Evolutionary conservation across 345 rosid genomes (phyloP), one percentile per base, ranked within the genome.

Genomic region (Camelina laxa): DNA sequence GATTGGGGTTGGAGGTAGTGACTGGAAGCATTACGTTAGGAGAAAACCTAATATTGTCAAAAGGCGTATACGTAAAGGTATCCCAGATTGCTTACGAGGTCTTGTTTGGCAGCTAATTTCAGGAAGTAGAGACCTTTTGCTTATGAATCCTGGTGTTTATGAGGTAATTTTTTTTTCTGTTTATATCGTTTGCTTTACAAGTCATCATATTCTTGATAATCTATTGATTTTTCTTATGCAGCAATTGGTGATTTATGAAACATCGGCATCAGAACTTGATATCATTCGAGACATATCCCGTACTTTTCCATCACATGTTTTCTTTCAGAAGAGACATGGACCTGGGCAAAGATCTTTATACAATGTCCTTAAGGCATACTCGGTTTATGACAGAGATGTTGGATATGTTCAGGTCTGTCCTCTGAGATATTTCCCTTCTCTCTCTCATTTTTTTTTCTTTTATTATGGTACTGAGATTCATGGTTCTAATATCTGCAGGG

Each of bases 261-360:
- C 97, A 44, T 95, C 99, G 5, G 88, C 97, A 75, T 92, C 99
- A 12, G 99, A 92, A 72, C 80, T 90, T 80, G 99, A 95, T 83
- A 92, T 90, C 80, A 95, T 95, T 69, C 82, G 97, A 49, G 99
- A 95, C 82, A 92, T 95, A 72, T 92, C 99, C 20, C 97, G 99
- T 55, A 92, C 99, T 27, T 95, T 90, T 50, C 97, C 97, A 63
- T 89, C 97, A 8, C 99, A 95, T 82, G 94, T 95, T 76, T 95
- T 95, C 89, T 95, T 92, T 80, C 97, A 86, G 82, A 97, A 92
- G 88, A 89, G 97, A 83, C 99, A 95, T 67, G 99, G 99, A 65
- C 99, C 99, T 60, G 97, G 97, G 67, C 99, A 92, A 76, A 87
- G 97, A 88, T 95, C 99, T 13, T 87, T 95, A 2, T 90, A 92